Base-by-base conservation (phyloP, 352 stramenopile genomes). In the Globisporangium apiculatum region DNA sequence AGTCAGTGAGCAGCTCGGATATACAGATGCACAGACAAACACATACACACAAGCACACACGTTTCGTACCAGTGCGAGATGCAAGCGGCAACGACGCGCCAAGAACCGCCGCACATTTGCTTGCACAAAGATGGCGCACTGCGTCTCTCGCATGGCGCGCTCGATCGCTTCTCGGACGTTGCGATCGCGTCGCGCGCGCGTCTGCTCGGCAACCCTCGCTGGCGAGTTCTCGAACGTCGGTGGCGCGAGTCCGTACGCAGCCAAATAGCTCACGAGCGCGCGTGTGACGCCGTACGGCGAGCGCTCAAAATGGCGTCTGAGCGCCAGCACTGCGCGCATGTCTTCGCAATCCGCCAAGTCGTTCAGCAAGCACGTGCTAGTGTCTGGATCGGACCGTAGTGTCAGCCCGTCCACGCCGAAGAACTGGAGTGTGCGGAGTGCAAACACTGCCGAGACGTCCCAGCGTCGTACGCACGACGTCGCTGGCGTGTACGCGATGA, bases 201-300 rank as follows among this genome's bases (percentile, higher is more conserved):
- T 55, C 46, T 49, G 62, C 51, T 53, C 60, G 5, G 72, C 71
- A 41, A 76, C 51, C 9, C 73, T 71, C 17, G 81, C 56, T 1
- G 66, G 66, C 52, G 75, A 66, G 66, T 86, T 76, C 6, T 72
- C 64, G n/a, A 68, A 73, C 4, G 48, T 66, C 8, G 77, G 73
- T 3, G 17, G 41, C 17, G 43, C 42, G 0, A 65, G 55, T 0
- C 68, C 72, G 55, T 77, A 73, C 3, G 45, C 47, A 12, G 66
- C 2, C 4, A 87, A 5, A 58, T 86, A 88, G 24, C 51, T 61
- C 31, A 82, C 47, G 47, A 88, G 45, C 17, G 50, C 37, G 6
- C 65, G 73, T 18, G 83, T 54, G 15, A 65, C 67, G 3, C 10
- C n/a, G 62, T 7, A 2, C 61, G 66, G 36, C 64, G 55, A 4